Percentiles rank a stretch among this genome's conserved stretches.
phyloP scores from a whole-genome alignment of 1,284 basidiomycete species.

The Irpex sp. region DNA sequence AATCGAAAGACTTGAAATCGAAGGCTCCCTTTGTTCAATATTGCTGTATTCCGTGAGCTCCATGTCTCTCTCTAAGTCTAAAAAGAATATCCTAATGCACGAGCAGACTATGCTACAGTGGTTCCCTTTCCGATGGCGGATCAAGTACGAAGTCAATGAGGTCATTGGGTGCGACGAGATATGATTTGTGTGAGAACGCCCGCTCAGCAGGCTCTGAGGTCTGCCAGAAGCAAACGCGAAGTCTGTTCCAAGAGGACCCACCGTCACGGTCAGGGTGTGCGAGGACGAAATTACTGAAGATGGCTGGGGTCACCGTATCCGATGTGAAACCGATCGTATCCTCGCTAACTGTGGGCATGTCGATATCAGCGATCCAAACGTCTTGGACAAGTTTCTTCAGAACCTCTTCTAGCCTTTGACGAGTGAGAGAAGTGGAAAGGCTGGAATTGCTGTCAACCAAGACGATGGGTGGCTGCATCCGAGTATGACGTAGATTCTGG shows the following conservation, averaged over 20 bases:
- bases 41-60: too few species aligned
- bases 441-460: neutral
- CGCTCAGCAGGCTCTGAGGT: neutral
- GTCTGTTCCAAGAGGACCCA: neutral
- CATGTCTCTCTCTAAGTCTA: too few species aligned
- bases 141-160: neutral
- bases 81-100: too few species aligned
- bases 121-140: neutral
- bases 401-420: neutral
- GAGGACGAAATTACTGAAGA: neutral
- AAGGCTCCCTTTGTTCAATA: too few species aligned
- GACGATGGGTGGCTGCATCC: neutral
- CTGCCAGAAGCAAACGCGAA: neutral
- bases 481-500: neutral
- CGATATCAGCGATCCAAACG: neutral
- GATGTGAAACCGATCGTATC: neutral
- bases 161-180: neutral
- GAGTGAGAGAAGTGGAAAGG: neutral
- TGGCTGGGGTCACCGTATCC: neutral
- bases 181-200: neutral
- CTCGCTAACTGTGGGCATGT: neutral
- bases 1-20: too few species aligned
- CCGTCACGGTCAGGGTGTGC: neutral
- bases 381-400: neutral
- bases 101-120: too few species aligned